Base-by-base conservation (phyloP, 257 asterid genomes). In the Solanum chiquidenum region DNA sequence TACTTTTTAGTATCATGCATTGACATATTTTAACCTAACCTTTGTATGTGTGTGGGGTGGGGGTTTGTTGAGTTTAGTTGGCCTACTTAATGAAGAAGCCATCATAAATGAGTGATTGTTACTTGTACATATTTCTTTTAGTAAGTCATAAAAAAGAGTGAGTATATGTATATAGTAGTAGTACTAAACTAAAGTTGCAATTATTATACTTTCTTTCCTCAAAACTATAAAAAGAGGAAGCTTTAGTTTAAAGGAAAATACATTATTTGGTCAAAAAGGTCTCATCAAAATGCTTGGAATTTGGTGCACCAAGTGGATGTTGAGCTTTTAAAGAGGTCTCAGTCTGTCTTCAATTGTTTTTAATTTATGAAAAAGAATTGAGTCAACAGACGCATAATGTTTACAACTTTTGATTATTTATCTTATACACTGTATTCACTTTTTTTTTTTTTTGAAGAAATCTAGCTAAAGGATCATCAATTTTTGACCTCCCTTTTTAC, bases 251-350 rank as follows among this genome's bases (percentile, higher is more conserved):
- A 86, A 86, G 89, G 79, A 68, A 40, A 86, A 25, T 16, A 58
- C 14, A 92, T 79, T 88, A 92, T 79, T 87, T 86, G 87, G 95
- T 93, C 94, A 91, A 92, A 82, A 92, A 91, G 74, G 91, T 42
- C 6, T 29, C 27, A 69, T 86, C 86, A 62, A 82, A 88, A 74
- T 90, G 91, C 94, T 86, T 92, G 92, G 95, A 88, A 90, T 90
- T 93, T 89, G 94, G 91, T 93, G 94, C 93, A 89, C 87, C 87
- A 92, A 88, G 85, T 90, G 90, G 88, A 58, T 64, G n/a, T 55
- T 21, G 75, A 88, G 89, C 87, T 89, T 83, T 84, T 38, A 87
- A 89, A 87, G 83, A 84, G 69, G 89, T 88, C 86, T 82, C 83
- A 86, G 89, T 90, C 68, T 80, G 68, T 46, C 68, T 31, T 80